Percentiles rank a stretch among this genome's conserved stretches.
phyloP scores from a whole-genome alignment of 805 yeast genomes.

The Danielia reshetovae region DNA sequence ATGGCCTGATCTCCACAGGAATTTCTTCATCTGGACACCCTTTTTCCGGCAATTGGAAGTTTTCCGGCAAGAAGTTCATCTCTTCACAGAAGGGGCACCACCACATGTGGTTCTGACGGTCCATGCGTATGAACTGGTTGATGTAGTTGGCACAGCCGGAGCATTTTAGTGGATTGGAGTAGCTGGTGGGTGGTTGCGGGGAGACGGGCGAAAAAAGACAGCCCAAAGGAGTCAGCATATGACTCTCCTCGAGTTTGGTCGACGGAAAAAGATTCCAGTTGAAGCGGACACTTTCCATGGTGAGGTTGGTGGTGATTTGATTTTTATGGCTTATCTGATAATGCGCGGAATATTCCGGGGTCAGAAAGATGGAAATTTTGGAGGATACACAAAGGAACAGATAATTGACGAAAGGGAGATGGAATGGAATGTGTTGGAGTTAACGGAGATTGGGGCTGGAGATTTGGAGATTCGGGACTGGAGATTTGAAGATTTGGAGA shows the following conservation, averaged over 20 bases:
- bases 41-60: constrained; percentile 12
- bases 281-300: constrained; percentile 37
- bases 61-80: constrained; percentile 19
- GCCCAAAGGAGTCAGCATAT: constrained; percentile 33
- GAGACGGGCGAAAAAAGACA: constrained; percentile 31
- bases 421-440: no score
- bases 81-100: constrained; percentile 36
- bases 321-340: neutral
- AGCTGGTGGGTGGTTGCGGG: constrained; percentile 2
- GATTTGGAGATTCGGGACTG: no score
- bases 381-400: no score
- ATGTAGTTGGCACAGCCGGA: constrained; percentile 23
- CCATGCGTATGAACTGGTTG: constrained; percentile 28
- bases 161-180: constrained; percentile 21
- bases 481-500: no score
- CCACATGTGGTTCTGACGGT: constrained; percentile 31
- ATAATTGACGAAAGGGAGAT: no score
- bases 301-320: no score
- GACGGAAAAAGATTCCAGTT: constrained; percentile 61
- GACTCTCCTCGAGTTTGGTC: constrained; percentile 33
- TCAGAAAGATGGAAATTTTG: constrained; percentile 1
- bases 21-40: constrained; percentile 19
- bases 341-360: neutral
- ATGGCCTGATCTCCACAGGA: constrained; percentile 25
- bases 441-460: no score